These are phyloP conservation scores for Wilcoxina mikolae DNA, from an alignment of 495 filamentous ascomycete genomes.

Conservation along the genomic window DNA sequence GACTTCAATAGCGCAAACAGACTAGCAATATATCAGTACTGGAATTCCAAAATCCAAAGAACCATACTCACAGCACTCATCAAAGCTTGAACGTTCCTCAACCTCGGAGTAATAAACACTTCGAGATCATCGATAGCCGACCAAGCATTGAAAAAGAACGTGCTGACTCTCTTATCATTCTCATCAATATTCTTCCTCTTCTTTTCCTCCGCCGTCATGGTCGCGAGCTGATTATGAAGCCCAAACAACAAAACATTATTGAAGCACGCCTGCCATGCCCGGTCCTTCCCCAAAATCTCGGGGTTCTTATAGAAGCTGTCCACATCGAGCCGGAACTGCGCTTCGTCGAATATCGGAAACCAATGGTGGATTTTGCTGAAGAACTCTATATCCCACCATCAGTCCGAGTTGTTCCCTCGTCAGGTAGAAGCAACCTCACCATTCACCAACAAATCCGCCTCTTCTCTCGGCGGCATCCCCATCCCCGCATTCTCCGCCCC, in stretches of 20 bases:
- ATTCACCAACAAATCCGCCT: slow-evolving; percentile 15
- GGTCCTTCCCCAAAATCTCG: slow-evolving; percentile 14
- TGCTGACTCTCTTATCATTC: not conserved
- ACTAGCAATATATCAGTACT: slow-evolving; percentile 1
- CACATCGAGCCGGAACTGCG: slow-evolving; percentile 14
- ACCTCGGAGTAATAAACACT: slow-evolving; percentile 18
- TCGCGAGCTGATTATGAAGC: slow-evolving; percentile 10
- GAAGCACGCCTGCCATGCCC: slow-evolving; percentile 25
- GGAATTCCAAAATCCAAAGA: not conserved
- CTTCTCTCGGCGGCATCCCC: slow-evolving; percentile 15
- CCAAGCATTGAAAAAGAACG: slow-evolving; percentile 24
- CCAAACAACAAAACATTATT: slow-evolving; percentile 27
- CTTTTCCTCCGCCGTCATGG: slow-evolving; percentile 1
- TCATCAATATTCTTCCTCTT: not conserved
- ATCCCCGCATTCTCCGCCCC: slow-evolving; percentile 18
- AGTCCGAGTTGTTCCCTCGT: not conserved
- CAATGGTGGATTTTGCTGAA: slow-evolving; percentile 22
- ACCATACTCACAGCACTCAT: slow-evolving; percentile 14
- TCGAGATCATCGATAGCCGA: slow-evolving; percentile 25
- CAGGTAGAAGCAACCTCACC: slow-evolving; percentile 5
- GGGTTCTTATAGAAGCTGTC: slow-evolving; percentile 18
- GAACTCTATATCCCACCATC: slow-evolving; percentile 12
- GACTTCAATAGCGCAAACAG: slow-evolving; percentile 25
- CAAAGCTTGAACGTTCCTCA: slow-evolving; percentile 25
- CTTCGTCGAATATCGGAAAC: slow-evolving; percentile 24